Base-by-base conservation (phyloP, 2,329 filamentous ascomycete genomes). In the Penicillium sp. region DNA sequence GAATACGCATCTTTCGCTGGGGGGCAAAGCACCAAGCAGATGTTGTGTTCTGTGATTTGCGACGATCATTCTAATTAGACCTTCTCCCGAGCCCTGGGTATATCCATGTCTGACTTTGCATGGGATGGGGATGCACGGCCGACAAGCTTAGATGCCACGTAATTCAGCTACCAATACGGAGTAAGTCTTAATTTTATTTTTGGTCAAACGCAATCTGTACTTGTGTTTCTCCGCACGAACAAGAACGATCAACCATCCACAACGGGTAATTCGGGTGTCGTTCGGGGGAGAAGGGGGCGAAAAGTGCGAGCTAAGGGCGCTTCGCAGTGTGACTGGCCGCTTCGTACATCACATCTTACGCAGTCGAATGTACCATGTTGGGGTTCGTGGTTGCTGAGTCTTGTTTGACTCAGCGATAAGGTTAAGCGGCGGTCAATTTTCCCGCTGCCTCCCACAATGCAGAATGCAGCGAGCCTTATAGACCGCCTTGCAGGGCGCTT, bases 391-490 rank as follows among this genome's bases (percentile, higher is more conserved):
- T 43, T 34, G 54, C 55, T 48, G 52, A 47, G 42, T 40, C 29
- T 36, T 43, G 29, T 40, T 59, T 48, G 48, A 58, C 52, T 58
- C 44, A 28, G 29, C 51, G 50, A 60, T 62, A 62, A 62, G 55
- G 55, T 58, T 56, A 47, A 26, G 28, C 52, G 56, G 53, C 52
- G 54, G 53, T 54, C 51, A 59, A 51, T 45, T 57, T 55, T 47
- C 23, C 49, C 46, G 43, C 51, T 48, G 45, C 39, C 39, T 28
- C 19, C 46, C 34, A 31, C 37, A 45, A 37, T 51, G 40, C 45
- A 46, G 43, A 54, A 48, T 48, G 51, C 48, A 54, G 44, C 43
- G 50, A 51, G 51, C 43, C 46, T 54, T 54, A 51, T 60, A 46
- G 37, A 40, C 53, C 34, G 49, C 52, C 56, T 51, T 51, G 43